Evolutionary conservation across 2,329 filamentous ascomycete species (phyloP).

Genomic region (Colletotrichum sp.): DNA sequence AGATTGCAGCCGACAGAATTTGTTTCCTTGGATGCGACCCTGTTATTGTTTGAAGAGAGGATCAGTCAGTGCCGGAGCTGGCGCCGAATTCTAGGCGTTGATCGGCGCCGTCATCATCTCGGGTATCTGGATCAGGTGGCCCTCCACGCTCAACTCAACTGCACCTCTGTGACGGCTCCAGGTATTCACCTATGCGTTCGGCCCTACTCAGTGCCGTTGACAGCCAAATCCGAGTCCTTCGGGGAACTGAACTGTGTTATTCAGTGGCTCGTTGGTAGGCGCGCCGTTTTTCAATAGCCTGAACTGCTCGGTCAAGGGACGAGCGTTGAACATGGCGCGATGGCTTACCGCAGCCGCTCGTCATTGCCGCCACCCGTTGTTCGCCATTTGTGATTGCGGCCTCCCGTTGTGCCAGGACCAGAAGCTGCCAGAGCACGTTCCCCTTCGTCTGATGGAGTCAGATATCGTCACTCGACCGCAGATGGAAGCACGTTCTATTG

Average conservation of each 20-base stretch:
- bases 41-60: slow-evolving; percentile 5
- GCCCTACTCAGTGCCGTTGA: slow-evolving; percentile 8
- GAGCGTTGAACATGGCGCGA: slow-evolving; percentile 1
- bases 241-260: background rate
- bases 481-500: background rate
- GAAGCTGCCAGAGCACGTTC: background rate
- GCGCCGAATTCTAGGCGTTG: slow-evolving; percentile 9
- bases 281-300: slow-evolving; percentile 1
- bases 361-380: background rate
- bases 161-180: slow-evolving; percentile 7
- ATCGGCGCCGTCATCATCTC: slow-evolving; percentile 24
- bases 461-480: background rate
- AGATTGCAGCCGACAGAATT: slow-evolving; percentile 3
- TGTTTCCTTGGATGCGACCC: slow-evolving; percentile 18
- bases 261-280: background rate
- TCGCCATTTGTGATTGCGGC: background rate
- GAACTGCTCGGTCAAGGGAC: slow-evolving; percentile 5
- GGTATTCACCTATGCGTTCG: slow-evolving; percentile 15
- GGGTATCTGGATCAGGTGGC: slow-evolving; percentile 23
- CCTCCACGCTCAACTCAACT: slow-evolving; percentile 14
- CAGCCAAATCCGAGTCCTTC: background rate
- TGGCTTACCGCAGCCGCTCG: background rate
- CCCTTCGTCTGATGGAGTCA: background rate
- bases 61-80: slow-evolving; percentile 20
- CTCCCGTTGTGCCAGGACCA: background rate